Evolutionary conservation across 306 rosid genomes (phyloP).

Genomic region (Spatholobus suberectus): DNA sequence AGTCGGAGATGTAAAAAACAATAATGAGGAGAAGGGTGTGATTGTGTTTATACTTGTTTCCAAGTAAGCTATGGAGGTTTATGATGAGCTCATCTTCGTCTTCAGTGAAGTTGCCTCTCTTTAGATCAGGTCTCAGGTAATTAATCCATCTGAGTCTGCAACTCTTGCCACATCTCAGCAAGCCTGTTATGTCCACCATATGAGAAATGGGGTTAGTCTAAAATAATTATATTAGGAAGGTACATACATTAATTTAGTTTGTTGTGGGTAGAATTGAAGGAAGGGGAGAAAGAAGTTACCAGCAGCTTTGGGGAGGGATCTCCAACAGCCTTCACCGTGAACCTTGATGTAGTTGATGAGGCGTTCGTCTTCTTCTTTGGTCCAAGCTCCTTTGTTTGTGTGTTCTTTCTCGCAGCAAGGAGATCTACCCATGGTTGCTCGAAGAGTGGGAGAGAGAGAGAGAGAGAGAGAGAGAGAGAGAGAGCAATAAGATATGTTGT

Average conservation of each 20-base stretch:
- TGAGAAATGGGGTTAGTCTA: background rate
- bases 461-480: background rate
- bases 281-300: constrained; percentile 49
- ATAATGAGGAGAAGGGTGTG: background rate
- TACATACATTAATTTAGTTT: background rate
- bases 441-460: background rate
- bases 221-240: too few species aligned
- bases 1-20: background rate
- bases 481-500: background rate
- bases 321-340: constrained; percentile 81
- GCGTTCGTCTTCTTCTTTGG: constrained; percentile 76
- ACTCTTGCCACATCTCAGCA: constrained; percentile 81
- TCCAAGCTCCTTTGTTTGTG: constrained; percentile 86
- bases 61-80: constrained; percentile 75
- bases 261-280: background rate
- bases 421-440: constrained; percentile 60
- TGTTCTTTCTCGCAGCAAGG: constrained; percentile 81
- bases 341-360: constrained; percentile 66
- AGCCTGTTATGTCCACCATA: constrained; percentile 43
- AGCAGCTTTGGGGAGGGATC: constrained; percentile 79
- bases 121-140: constrained; percentile 76
- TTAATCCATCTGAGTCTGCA: constrained; percentile 82
- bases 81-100: constrained; percentile 81
- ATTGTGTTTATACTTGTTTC: constrained; percentile 66
- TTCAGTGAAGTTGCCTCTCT: constrained; percentile 76